Percentiles rank a stretch among this genome's conserved stretches.
Conservation (phyloP, 1,284 basidiomycete species). For the Hypsizygus ulmarius region DNA sequence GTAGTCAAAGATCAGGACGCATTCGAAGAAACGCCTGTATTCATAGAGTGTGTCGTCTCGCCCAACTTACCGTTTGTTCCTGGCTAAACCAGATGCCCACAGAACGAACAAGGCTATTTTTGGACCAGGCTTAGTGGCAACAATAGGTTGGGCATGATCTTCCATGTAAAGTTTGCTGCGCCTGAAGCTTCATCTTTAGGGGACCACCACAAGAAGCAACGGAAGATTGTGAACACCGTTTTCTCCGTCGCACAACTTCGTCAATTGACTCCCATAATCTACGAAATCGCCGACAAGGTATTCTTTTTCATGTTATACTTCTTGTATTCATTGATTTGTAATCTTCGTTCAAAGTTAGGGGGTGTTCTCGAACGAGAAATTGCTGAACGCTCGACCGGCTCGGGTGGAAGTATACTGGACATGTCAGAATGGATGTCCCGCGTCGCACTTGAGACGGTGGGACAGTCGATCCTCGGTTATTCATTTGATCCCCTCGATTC, state of each 20-base stretch:
- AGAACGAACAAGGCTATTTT: conserved; percentile 35
- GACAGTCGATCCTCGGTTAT: conserved; percentile 48
- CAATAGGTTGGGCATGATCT: conserved; percentile 26
- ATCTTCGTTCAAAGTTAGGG: conserved; percentile 21
- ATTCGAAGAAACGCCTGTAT: conserved; percentile 50
- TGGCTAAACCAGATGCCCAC: background rate
- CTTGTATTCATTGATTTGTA: conserved; percentile 9
- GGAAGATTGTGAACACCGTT: conserved; percentile 49
- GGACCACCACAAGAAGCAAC: conserved; percentile 47
- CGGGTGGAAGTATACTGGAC: conserved; percentile 34
- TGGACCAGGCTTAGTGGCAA: conserved; percentile 35
- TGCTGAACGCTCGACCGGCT: conserved; percentile 4
- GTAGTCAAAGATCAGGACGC: conserved; percentile 46
- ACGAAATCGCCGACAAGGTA: conserved; percentile 45
- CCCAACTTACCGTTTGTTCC: background rate
- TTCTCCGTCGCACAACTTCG: conserved; percentile 48
- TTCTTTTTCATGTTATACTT: conserved; percentile 5
- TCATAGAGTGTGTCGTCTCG: conserved; percentile 39
- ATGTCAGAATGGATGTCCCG: conserved; percentile 51
- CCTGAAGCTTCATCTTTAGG: conserved; percentile 27
- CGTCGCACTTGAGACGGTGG: conserved; percentile 49
- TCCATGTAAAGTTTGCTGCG: background rate
- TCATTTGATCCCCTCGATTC: conserved; percentile 50
- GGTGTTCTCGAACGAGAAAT: conserved; percentile 30
- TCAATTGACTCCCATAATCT: conserved; percentile 42